Evolutionary conservation across 352 stramenopile genomes (phyloP).

Genomic region (Phytopythium boreale): DNA sequence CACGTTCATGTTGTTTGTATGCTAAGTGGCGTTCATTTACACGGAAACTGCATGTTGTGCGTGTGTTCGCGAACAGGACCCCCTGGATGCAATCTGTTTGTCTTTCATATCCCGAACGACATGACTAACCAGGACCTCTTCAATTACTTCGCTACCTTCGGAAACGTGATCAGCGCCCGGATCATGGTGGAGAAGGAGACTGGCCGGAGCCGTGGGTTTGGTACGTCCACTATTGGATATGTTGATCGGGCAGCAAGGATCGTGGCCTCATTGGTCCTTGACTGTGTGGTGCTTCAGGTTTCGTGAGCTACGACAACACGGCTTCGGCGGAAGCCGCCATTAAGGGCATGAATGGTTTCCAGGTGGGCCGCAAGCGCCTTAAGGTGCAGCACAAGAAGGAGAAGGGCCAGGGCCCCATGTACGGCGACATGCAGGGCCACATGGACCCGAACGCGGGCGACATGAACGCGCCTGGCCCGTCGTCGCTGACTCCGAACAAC

Average conservation of each 20-base stretch:
- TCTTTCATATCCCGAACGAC: constrained; percentile 98
- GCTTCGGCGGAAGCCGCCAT: constrained; percentile 92
- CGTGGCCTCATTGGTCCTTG: not conserved
- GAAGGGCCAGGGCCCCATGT: constrained; percentile 70
- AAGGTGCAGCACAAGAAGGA: constrained; percentile 96
- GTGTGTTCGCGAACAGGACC: constrained; percentile 70
- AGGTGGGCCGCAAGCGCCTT: constrained; percentile 95
- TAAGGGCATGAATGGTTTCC: constrained; percentile 94
- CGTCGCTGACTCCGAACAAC: constrained; percentile 37
- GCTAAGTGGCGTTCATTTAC: constrained; percentile 9
- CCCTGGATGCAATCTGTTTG: constrained; percentile 96
- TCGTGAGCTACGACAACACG: constrained; percentile 95
- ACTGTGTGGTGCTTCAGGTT: constrained; percentile 57
- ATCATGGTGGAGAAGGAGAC: constrained; percentile 98
- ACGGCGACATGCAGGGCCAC: constrained; percentile 60
- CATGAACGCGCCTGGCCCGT: constrained; percentile 28
- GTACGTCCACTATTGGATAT: constrained; percentile 36
- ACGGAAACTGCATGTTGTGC: constrained; percentile 13
- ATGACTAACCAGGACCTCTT: constrained; percentile 97
- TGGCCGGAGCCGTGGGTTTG: constrained; percentile 92
- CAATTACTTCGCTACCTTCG: constrained; percentile 94
- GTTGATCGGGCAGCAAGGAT: not conserved
- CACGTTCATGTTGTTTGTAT: constrained; percentile 16
- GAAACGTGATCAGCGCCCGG: constrained; percentile 93
- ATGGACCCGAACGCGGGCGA: constrained; percentile 49